Evolutionary conservation across 148 eudicot species (phyloP), one percentile per base, ranked within the genome.

Genomic region (Nepenthes mirabilis): DNA sequence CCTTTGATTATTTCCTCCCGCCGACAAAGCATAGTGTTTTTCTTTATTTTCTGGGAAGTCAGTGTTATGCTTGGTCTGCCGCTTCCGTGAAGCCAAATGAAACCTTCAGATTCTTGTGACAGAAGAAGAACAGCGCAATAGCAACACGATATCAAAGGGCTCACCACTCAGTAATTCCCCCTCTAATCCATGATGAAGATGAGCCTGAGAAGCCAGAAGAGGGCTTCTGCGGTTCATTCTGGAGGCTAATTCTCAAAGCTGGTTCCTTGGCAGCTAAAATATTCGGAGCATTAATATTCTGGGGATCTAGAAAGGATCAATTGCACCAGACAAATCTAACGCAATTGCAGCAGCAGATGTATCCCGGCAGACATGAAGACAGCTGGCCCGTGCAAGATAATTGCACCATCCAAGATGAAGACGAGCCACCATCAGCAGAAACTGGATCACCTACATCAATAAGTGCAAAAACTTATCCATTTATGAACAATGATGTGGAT

Each of bases 331-430:
- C 47, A n/a, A 60, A 65, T 32, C 68, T 63, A 50, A 69, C 67
- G 33, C 77, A 79, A 1, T 68, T 78, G 63, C 83, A 75, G 58
- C 70, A 76, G 0, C 64, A 79, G 56, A 74, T 73, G 37, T 70
- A 68, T 55, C 70, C 70, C 0, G 36, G 50, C 34, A 62, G 49
- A 59, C 63, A 67, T 33, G 13, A 63, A 23, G 59, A 33, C 11
- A 32, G 36, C 3, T 80, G 90, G 88, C 90, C 94, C 1, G 54
- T 73, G 62, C 86, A 86, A 76, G 85, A 78, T 61, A 86, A 82
- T 72, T 82, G 69, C 55, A 76, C 69, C 14, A 73, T 85, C 6
- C 80, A 77, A 43, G 72, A 68, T 54, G 88, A 73, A 73, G 90
- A 86, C 56, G 79, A 67, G 49, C 81, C 83, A 11, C 90, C 88